A percentile compares a stretch with the other conserved stretches of the same genome.
phyloP scores from a whole-genome alignment of 2,329 filamentous ascomycete genomes.

The Neocatenulostroma microsporum region DNA sequence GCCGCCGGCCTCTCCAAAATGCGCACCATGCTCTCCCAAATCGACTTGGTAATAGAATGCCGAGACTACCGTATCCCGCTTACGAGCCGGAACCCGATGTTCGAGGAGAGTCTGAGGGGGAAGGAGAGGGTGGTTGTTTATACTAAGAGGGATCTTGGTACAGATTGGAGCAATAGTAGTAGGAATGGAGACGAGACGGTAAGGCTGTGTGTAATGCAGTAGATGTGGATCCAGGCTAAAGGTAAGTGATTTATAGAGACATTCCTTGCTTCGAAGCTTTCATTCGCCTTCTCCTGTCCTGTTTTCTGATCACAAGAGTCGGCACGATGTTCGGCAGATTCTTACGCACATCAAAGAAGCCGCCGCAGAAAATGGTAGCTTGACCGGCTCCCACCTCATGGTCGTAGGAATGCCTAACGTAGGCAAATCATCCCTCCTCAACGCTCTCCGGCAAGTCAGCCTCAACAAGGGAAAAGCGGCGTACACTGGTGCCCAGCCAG shows the following conservation, averaged over 20 bases:
- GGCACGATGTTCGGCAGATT: slow-evolving; percentile 38
- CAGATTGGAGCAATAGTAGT: slow-evolving; percentile 30
- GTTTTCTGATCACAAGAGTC: slow-evolving; percentile 45
- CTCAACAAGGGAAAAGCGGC: slow-evolving; percentile 64
- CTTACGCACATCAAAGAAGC: slow-evolving; percentile 46
- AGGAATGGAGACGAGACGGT: slow-evolving; percentile 25
- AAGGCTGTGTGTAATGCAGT: slow-evolving; percentile 3
- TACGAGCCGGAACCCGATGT: slow-evolving; percentile 80
- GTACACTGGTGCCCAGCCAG: slow-evolving; percentile 76
- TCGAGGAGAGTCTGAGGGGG: slow-evolving; percentile 65
- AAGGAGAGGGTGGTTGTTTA: slow-evolving; percentile 76
- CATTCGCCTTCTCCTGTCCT: slow-evolving; percentile 45
- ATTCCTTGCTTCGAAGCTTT: slow-evolving; percentile 48
- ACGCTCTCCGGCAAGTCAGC: slow-evolving; percentile 66
- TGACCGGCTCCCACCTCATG: slow-evolving; percentile 78
- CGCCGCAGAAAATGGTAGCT: slow-evolving; percentile 45
- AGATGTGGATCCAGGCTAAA: background rate
- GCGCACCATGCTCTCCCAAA: slow-evolving; percentile 67
- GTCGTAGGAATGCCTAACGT: slow-evolving; percentile 98
- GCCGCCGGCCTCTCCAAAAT: slow-evolving; percentile 72
- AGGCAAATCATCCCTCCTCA: slow-evolving; percentile 91
- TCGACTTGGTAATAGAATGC: slow-evolving; percentile 88
- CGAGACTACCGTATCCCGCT: slow-evolving; percentile 87
- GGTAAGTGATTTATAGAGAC: slow-evolving; percentile 17
- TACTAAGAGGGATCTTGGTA: slow-evolving; percentile 76